Evolutionary conservation across 768 basidiomycete species (phyloP).

Genomic region (Tubosaeta brunneosetosa): DNA sequence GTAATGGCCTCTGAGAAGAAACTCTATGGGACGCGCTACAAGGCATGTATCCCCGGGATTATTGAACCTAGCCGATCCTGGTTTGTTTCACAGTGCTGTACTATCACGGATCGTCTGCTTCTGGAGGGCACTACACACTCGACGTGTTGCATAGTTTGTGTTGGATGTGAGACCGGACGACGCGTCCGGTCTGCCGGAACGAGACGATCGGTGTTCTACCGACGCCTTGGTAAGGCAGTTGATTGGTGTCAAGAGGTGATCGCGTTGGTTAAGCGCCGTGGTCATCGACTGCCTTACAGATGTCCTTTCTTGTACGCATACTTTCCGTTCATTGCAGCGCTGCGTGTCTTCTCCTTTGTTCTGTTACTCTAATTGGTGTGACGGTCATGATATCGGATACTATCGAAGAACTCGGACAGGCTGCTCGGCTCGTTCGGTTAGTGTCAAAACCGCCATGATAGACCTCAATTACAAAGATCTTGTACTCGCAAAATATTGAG

Average conservation of each 20-base stretch:
- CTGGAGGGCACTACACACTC: constrained; percentile 93
- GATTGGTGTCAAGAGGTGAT: too few species aligned
- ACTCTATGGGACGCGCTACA: constrained; percentile 56
- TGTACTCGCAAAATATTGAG: too few species aligned
- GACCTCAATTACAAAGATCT: too few species aligned
- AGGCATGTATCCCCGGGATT: constrained; percentile 40
- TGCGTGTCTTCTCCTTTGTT: background rate
- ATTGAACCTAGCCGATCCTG: too few species aligned
- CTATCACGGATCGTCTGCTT: constrained; percentile 88
- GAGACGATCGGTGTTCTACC: constrained; percentile 73
- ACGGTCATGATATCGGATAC: background rate
- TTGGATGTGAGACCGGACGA: constrained; percentile 66
- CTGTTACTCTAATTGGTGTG: background rate
- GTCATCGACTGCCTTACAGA: background rate
- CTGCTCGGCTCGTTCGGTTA: too few species aligned
- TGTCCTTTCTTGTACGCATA: background rate
- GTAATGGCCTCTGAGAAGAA: constrained; percentile 53
- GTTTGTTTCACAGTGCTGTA: constrained; percentile 59
- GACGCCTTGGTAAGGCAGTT: constrained; percentile 37
- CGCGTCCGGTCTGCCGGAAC: constrained; percentile 53
- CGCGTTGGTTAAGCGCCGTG: background rate
- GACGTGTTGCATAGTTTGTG: constrained; percentile 81
- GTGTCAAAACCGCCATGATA: too few species aligned
- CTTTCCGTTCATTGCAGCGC: background rate
- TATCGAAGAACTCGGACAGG: too few species aligned